These are phyloP conservation scores for Geosmithia morbida DNA, from an alignment of 2,329 filamentous ascomycete genomes.

Conservation along the genomic window DNA sequence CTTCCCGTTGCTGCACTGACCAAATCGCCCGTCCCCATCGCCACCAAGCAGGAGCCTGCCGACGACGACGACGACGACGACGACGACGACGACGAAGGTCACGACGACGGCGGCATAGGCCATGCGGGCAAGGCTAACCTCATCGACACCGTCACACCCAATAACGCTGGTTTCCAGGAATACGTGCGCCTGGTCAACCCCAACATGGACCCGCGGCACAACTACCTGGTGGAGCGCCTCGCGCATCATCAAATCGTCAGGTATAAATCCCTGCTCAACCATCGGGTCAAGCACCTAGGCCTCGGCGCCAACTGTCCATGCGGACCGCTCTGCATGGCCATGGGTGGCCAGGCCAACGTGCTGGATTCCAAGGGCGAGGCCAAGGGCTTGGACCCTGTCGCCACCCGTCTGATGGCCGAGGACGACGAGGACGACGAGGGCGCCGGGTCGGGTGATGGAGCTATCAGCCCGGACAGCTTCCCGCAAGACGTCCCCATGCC, in stretches of 20 bases:
- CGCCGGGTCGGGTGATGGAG: constrained; percentile 52
- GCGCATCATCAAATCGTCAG: constrained; percentile 66
- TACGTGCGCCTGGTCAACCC: constrained; percentile 66
- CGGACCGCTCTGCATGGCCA: constrained; percentile 45
- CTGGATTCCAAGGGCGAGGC: constrained; percentile 45
- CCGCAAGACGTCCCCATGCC: constrained; percentile 71
- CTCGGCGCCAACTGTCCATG: constrained; percentile 47
- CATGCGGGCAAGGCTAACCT: constrained; percentile 35
- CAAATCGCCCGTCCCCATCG: constrained; percentile 9
- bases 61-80: constrained; percentile 48
- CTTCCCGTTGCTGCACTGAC: constrained; percentile 35
- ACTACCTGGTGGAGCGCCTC: constrained; percentile 65
- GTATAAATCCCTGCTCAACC: constrained; percentile 62
- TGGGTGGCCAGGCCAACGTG: constrained; percentile 50
- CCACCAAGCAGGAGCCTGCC: constrained; percentile 20
- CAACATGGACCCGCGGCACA: constrained; percentile 34
- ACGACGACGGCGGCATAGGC: constrained; percentile 31
- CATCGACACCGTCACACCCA: constrained; percentile 57
- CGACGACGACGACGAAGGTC: constrained; percentile 38
- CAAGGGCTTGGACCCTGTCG: constrained; percentile 41
- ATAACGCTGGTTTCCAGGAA: constrained; percentile 58
- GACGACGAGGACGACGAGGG: constrained; percentile 45
- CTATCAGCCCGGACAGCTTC: constrained; percentile 59
- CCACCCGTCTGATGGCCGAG: constrained; percentile 21
- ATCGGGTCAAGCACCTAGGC: constrained; percentile 55